A percentile compares a stretch with the other conserved stretches of the same genome.
These are phyloP conservation scores for Besnoitia besnoiti DNA, from an alignment of 169 alveolate genomes.

Conservation along the genomic window DNA sequence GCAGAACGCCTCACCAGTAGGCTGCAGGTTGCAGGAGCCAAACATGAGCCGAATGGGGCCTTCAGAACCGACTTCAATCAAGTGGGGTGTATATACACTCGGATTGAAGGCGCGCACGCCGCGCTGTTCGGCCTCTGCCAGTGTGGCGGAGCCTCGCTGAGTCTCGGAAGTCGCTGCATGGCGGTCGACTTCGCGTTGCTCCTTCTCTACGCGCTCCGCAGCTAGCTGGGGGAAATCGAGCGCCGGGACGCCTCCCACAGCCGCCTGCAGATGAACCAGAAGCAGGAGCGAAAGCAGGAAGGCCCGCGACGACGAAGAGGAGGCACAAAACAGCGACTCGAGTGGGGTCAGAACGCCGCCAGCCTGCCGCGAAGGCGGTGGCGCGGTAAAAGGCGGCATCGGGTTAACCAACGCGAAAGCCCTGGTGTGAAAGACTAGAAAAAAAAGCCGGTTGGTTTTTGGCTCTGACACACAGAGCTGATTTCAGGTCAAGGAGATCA, in stretches of 20 bases:
- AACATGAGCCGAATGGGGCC: slow-evolving; percentile 22
- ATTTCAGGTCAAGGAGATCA: no score
- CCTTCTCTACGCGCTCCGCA: not conserved
- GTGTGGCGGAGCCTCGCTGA: not conserved
- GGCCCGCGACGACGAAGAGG: no score
- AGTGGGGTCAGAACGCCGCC: not conserved
- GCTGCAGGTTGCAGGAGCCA: slow-evolving; percentile 44
- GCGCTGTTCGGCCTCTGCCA: not conserved
- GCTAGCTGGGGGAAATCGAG: not conserved
- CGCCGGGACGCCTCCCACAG: no score
- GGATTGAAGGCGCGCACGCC: not conserved
- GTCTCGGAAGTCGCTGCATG: not conserved
- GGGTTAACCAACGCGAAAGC: not conserved
- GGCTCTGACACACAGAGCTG: no score
- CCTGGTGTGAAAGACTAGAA: no score
- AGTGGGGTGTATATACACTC: not conserved
- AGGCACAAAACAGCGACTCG: not conserved
- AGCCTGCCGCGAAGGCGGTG: not conserved
- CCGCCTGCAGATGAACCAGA: no score
- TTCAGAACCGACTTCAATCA: not conserved
- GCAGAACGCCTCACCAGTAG: not conserved
- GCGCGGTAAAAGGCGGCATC: not conserved
- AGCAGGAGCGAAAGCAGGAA: not conserved
- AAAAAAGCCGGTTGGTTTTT: no score
- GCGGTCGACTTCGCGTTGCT: not conserved